Evolutionary conservation across 768 basidiomycete genomes (phyloP), one percentile per base, ranked within the genome.

Genomic region (Psilocybe tampanensis): DNA sequence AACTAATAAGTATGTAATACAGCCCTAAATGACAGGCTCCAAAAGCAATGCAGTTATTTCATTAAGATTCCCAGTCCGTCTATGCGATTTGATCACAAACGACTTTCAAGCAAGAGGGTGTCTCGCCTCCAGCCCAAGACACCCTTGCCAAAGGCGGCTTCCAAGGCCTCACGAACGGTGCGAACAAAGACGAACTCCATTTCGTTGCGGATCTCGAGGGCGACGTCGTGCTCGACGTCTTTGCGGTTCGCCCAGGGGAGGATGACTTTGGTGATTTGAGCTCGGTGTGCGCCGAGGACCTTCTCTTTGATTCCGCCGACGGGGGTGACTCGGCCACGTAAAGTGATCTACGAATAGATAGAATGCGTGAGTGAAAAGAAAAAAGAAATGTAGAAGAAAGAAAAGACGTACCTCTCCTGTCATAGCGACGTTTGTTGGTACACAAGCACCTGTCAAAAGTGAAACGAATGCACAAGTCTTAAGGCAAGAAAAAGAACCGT

Each of bases 231-330:
- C 63, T 91, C 87, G 17, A 95, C 92, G 56, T 97, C 93, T 64
- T 93, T 93, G 53, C 86, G 78, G 66, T 96, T 97, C 24, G 86
- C 85, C 76, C 81, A 86, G 0, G 95, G 94, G 6, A 97, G 76
- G 53, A 97, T 88, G 33, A 96, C 84, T 67, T 88, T 94, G 47
- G 80, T 87, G 43, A 95, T 84, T 33, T 89, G 85, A 1, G 92
- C 92, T 6, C 94, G 86, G 69, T 95, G 93, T 0, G 94, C 94
- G 17, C 93, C 94, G 17, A 96, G 81, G 1, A 95, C 85, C 68
- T 93, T 93, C 78, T 95, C 94, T 67, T 94, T 94, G 72, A 96
- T 91, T 0, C 94, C 94, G 3, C 94, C 94, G 1, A 96, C 90
- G 4, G 93, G 85, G 0, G 87, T 90, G 33, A 94, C 87, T 8